Evolutionary conservation across 2,329 filamentous ascomycete species (phyloP).

Genomic region (Sarocladium kiliense): DNA sequence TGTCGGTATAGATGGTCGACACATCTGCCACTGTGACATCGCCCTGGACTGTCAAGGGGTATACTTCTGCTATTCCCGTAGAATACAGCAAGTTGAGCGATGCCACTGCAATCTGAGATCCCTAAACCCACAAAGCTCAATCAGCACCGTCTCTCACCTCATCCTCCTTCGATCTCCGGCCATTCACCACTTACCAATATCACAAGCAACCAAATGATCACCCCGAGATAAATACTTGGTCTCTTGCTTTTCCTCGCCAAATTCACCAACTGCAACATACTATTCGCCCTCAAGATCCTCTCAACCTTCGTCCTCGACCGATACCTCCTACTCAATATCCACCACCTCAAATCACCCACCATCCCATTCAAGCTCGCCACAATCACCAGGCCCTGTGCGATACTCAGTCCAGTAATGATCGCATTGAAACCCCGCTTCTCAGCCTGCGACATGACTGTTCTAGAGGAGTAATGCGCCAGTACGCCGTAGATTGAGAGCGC

Average conservation of each 20-base stretch:
- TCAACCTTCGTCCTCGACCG: constrained; percentile 33
- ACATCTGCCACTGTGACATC: constrained; percentile 32
- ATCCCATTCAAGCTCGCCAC: constrained; percentile 37
- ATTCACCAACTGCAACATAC: constrained; percentile 21
- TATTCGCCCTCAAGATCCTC: constrained; percentile 18
- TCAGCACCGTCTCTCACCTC: not conserved
- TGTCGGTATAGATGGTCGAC: constrained; percentile 26
- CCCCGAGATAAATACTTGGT: constrained; percentile 21
- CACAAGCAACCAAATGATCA: constrained; percentile 24
- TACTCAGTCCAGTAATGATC: constrained; percentile 37
- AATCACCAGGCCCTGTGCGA: constrained; percentile 35
- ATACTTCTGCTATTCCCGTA: constrained; percentile 29
- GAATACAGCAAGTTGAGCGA: constrained; percentile 37
- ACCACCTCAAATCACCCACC: constrained; percentile 40
- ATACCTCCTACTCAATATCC: constrained; percentile 32
- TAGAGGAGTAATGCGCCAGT: constrained; percentile 21
- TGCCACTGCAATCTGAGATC: constrained; percentile 36
- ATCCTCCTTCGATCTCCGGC: not conserved
- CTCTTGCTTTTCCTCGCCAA: constrained; percentile 22
- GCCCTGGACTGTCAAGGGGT: constrained; percentile 26
- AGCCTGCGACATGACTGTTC: constrained; percentile 23
- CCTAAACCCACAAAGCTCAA: constrained; percentile 17
- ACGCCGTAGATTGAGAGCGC: constrained; percentile 23
- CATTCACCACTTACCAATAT: constrained; percentile 21
- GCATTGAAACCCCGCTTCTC: constrained; percentile 37